Conservation (phyloP, 2,329 filamentous ascomycete species). For the Blumeriella jaapii region DNA sequence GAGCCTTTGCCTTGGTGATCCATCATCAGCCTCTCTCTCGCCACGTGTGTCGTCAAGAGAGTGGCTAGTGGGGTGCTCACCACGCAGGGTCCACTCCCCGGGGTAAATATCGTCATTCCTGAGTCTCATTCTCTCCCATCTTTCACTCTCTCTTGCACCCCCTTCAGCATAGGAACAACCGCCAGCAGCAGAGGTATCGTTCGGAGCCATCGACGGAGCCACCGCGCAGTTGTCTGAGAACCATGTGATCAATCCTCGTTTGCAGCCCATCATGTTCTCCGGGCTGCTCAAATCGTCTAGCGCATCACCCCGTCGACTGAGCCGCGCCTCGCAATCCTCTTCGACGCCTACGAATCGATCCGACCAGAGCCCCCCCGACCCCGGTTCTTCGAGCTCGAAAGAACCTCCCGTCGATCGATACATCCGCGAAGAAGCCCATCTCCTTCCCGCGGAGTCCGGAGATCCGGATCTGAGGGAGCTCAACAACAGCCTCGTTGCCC, state of each 20-base stretch:
- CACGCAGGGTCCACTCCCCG: no score
- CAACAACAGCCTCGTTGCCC: conserved; percentile 55
- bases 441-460: conserved; percentile 36
- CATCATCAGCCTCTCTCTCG: no score
- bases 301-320: conserved; percentile 23
- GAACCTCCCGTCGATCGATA: conserved; percentile 28
- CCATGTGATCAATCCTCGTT: conserved; percentile 17
- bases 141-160: no score
- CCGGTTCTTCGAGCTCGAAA: conserved; percentile 3
- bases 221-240: conserved; percentile 1
- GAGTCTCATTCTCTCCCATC: no score
- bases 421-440: conserved; percentile 45
- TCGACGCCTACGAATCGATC: conserved; percentile 24
- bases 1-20: no score
- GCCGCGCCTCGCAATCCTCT: conserved; percentile 19
- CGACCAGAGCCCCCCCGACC: conserved; percentile 24
- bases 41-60: no score
- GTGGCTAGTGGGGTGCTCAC: no score
- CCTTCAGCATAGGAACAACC: no score
- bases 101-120: no score
- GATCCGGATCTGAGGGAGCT: conserved; percentile 54
- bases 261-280: conserved; percentile 31
- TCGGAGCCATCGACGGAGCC: neutral
- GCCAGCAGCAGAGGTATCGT: no score
- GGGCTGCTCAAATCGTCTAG: conserved; percentile 35